Evolutionary conservation across 768 basidiomycete species (phyloP), one percentile per base, ranked within the genome.

Genomic region (Cystobasidium tubakii): DNA sequence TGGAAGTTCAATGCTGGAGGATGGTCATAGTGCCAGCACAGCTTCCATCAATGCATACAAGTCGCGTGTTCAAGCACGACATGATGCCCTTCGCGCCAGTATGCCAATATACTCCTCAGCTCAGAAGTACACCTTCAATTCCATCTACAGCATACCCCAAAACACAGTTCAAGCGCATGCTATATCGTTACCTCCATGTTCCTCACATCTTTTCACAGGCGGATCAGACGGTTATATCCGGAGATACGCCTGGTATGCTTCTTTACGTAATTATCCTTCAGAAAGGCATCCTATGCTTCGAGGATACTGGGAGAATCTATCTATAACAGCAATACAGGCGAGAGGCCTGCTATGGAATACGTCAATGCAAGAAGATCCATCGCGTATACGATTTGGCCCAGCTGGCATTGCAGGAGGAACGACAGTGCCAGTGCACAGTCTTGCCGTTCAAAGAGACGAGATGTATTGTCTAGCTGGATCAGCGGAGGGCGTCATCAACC

Each of bases 401-500:
- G 75, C 77, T 31, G 66, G 64, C 4, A 31, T 31, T 0, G 43
- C 75, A 0, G 29, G 50, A 23, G 76, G 66, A 25, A 75, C 66
- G 25, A 62, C 73, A 19, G 73, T 66, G 15, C 88, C 95, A 12
- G 91, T 96, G 21, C 92, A 93, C 81, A 94, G 92, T 79, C 84
- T 99, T 79, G 87, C 87, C 10, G 88, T 93, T 84, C 93, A 98
- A 70, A 88, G 89, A 1, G 93, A 98, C 81, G 96, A 91, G 15
- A 83, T 99, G 10, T 99, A 93, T 92, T 85, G 89, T 21, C 84
- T 97, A 72, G 88, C 90, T 27, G 96, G 96, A 17, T 90, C 89
- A 42, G 86, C 90, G 78, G 93, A 86, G 76, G 96, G 95, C n/a
- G 85, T 88, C 77, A 89, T 99, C 80, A 93, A 93, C 81, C 84